Percentiles rank a stretch among this genome's conserved stretches.
phyloP scores from a whole-genome alignment of 2,329 filamentous ascomycete genomes.

The Aspergillus unguis region DNA sequence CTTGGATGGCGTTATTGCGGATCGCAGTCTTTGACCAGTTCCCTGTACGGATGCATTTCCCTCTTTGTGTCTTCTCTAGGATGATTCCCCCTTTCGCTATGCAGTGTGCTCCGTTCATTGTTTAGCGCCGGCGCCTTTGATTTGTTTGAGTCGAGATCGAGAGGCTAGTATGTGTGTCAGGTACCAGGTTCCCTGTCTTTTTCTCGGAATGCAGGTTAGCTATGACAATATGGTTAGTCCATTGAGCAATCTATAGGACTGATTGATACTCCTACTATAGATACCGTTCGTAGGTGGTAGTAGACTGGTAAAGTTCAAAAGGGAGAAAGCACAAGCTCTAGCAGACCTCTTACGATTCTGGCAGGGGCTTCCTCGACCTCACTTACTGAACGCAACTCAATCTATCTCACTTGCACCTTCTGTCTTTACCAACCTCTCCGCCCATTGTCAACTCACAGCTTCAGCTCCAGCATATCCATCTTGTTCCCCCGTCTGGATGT shows the following conservation, averaged over 20 bases:
- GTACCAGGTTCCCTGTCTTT: neutral
- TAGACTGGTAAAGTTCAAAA: neutral
- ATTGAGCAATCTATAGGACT: too few relatives aligned
- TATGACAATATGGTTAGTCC: neutral
- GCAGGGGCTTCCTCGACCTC: constrained; percentile 3
- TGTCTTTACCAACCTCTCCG: neutral
- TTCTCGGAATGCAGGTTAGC: neutral
- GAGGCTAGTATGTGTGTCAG: neutral
- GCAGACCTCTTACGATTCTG: neutral
- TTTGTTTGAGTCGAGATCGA: constrained; percentile 10
- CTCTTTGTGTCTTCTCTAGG: constrained; percentile 18
- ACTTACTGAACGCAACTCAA: neutral
- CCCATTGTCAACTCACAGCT: neutral
- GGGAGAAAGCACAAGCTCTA: too few relatives aligned
- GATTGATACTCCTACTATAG: too few relatives aligned
- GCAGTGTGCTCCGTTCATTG: constrained; percentile 15
- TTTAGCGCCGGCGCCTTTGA: constrained; percentile 13
- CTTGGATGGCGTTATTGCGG: neutral
- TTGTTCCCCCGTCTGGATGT: constrained; percentile 4
- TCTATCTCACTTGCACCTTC: neutral
- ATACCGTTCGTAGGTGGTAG: neutral
- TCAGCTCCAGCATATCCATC: neutral
- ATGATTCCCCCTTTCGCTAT: constrained; percentile 31
- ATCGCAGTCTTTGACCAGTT: constrained; percentile 4
- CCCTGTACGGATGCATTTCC: constrained; percentile 9